phyloP scores from a whole-genome alignment of 2,329 filamentous ascomycete species.

The Stemphylium lycopersici region DNA sequence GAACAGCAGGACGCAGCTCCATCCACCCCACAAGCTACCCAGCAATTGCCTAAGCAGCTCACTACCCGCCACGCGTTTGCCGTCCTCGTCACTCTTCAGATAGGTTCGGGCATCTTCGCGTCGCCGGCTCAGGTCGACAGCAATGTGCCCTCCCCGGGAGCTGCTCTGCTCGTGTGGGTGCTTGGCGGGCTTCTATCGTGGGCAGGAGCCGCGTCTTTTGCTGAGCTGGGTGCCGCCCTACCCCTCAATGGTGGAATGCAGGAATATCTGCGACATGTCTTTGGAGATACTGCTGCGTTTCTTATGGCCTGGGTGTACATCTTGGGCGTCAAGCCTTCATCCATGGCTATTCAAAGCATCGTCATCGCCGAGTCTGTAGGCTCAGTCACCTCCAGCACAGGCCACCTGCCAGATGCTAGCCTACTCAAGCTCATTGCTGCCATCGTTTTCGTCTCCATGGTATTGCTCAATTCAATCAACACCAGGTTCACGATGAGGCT shows the following conservation, averaged over 20 bases:
- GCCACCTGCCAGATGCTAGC: slow-evolving; percentile 20
- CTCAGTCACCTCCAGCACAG: slow-evolving; percentile 54
- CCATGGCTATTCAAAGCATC: slow-evolving; percentile 68
- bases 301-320: slow-evolving; percentile 71
- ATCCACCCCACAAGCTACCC: slow-evolving; percentile 16
- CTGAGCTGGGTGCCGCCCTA: slow-evolving; percentile 68
- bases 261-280: slow-evolving; percentile 66
- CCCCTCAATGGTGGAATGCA: slow-evolving; percentile 69
- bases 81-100: slow-evolving; percentile 68
- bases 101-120: slow-evolving; percentile 69
- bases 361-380: slow-evolving; percentile 60
- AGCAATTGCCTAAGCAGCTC: slow-evolving; percentile 34
- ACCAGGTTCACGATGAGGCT: slow-evolving; percentile 49
- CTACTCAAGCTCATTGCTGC: slow-evolving; percentile 48
- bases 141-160: slow-evolving; percentile 67
- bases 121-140: slow-evolving; percentile 68
- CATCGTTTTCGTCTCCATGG: slow-evolving; percentile 48
- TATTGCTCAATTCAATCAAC: slow-evolving; percentile 54
- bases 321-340: slow-evolving; percentile 68
- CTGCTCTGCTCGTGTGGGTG: slow-evolving; percentile 65
- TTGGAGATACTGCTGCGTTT: slow-evolving; percentile 67
- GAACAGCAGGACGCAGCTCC: slow-evolving; percentile 18
- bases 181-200: slow-evolving; percentile 67
- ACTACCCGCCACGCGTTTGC: slow-evolving; percentile 57
- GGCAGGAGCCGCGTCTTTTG: slow-evolving; percentile 68